These are phyloP conservation scores for Luzula sylvatica DNA, from an alignment of 176 grass and related monocot genomes.

Conservation along the genomic window DNA sequence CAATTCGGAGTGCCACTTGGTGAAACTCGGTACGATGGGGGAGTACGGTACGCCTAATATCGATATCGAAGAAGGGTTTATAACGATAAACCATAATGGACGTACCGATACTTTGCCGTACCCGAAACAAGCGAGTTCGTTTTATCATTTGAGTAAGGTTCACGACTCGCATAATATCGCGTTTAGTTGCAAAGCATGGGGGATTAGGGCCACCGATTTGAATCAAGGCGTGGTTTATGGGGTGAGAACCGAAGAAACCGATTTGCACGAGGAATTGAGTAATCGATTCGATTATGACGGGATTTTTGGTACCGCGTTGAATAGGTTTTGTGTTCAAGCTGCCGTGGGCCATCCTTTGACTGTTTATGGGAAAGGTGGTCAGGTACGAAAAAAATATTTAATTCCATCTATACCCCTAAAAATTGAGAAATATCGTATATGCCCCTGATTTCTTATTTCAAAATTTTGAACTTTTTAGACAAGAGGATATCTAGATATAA, in stretches of 20 bases:
- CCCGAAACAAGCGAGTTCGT: slow-evolving; percentile 93
- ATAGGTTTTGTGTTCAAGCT: slow-evolving; percentile 96
- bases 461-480: slow-evolving; percentile 35
- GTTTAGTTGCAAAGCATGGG: slow-evolving; percentile 95
- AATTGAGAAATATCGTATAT: no score
- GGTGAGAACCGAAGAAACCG: slow-evolving; percentile 78
- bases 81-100: slow-evolving; percentile 87
- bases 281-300: slow-evolving; percentile 94
- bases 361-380: slow-evolving; percentile 90
- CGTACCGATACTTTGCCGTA: slow-evolving; percentile 90
- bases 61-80: slow-evolving; percentile 88
- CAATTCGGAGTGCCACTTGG: slow-evolving; percentile 70
- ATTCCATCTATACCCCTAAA: no score
- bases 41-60: slow-evolving; percentile 98
- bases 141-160: slow-evolving; percentile 95
- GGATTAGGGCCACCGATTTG: slow-evolving; percentile 87
- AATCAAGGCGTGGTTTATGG: slow-evolving; percentile 96
- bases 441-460: not conserved
- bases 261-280: slow-evolving; percentile 82
- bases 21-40: slow-evolving; percentile 97
- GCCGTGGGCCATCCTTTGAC: slow-evolving; percentile 88
- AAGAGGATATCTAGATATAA: slow-evolving; percentile 87
- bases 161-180: slow-evolving; percentile 94
- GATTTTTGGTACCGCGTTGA: slow-evolving; percentile 87
- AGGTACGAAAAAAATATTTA: no score